Conservation (phyloP, 1,284 basidiomycete genomes). For the Apiotrichum siamense region DNA sequence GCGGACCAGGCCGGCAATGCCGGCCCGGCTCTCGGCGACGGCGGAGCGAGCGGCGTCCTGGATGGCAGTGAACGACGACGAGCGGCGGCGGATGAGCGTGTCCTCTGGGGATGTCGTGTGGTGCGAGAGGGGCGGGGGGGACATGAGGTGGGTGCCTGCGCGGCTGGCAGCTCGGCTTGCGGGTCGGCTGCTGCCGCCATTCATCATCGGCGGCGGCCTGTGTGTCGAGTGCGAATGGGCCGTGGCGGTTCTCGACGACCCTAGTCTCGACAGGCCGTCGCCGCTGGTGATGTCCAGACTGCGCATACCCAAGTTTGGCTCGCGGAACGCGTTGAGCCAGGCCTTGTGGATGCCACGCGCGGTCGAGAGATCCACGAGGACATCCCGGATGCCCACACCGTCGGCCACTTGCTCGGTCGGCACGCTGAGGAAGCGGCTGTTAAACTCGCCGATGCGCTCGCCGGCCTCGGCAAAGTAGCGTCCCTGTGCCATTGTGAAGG, state of each 20-base stretch:
- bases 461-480: constrained; percentile 27
- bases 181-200: not conserved
- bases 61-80: constrained; percentile 2
- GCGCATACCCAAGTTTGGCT: constrained; percentile 4
- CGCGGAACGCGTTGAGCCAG: constrained; percentile 11
- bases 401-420: constrained; percentile 6
- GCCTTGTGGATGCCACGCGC: constrained; percentile 16
- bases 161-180: not conserved
- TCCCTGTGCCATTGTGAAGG: constrained; percentile 38
- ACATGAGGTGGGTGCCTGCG: not conserved
- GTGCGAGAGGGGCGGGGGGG: not conserved
- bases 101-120: constrained; percentile 3
- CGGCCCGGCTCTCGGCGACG: not conserved
- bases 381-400: constrained; percentile 3
- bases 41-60: not conserved
- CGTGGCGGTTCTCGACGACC: not conserved
- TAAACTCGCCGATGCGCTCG: constrained; percentile 22
- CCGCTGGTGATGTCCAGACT: constrained; percentile 5
- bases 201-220: too few relatives aligned
- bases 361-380: constrained; percentile 6
- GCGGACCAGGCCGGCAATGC: constrained; percentile 1
- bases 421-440: constrained; percentile 7
- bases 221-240: too few relatives aligned
- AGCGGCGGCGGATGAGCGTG: constrained; percentile 3
- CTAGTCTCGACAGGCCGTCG: not conserved